These are phyloP conservation scores for Luvunga scandens DNA, from an alignment of 345 rosid genomes.

Conservation along the genomic window DNA sequence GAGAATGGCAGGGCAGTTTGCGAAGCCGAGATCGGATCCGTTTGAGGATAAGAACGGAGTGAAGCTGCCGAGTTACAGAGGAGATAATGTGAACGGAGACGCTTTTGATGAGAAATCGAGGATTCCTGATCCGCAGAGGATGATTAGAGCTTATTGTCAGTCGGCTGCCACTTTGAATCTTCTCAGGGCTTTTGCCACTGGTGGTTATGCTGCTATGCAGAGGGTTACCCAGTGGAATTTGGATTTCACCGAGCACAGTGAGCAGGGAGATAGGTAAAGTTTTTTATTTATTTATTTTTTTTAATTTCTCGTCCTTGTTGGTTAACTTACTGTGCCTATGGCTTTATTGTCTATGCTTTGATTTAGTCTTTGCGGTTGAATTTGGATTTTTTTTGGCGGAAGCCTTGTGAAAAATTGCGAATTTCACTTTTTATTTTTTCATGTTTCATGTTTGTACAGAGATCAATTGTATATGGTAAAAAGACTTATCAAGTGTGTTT, in stretches of 20 bases:
- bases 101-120: constrained; percentile 57
- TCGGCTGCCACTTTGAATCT: constrained; percentile 80
- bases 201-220: constrained; percentile 85
- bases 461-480: background rate
- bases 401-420: background rate
- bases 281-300: background rate
- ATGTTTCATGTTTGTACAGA: background rate
- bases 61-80: constrained; percentile 74
- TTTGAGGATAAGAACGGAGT: constrained; percentile 65
- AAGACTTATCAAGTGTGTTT: background rate
- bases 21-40: constrained; percentile 67
- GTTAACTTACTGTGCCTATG: background rate
- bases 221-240: constrained; percentile 81
- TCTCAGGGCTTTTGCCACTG: constrained; percentile 76
- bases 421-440: background rate
- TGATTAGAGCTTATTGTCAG: constrained; percentile 75
- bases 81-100: constrained; percentile 71
- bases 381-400: background rate
- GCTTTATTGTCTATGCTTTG: background rate
- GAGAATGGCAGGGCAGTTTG: constrained; percentile 82
- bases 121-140: constrained; percentile 64
- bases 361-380: background rate
- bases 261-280: constrained; percentile 71
- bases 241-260: constrained; percentile 63
- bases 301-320: background rate